Evolutionary conservation across 306 rosid genomes (phyloP).

Genomic region (Amphicarpaea edgeworthii): DNA sequence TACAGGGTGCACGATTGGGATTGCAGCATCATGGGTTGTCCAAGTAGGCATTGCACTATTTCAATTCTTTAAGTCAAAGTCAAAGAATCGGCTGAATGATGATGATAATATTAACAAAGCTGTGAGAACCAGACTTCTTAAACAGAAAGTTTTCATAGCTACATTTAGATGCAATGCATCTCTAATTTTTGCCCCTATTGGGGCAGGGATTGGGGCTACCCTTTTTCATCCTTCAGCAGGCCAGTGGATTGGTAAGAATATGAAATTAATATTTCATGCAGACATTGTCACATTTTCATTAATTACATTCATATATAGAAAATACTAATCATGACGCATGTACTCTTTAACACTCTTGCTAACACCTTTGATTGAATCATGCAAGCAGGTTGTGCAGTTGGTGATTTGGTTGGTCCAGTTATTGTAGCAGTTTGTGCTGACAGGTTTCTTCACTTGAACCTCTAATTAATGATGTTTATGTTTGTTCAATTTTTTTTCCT

Average conservation of each 20-base stretch:
- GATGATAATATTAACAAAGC: conserved; percentile 31
- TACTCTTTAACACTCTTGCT: background rate
- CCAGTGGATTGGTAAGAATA: conserved; percentile 82
- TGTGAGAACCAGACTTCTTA: conserved; percentile 52
- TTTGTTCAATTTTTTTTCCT: conserved; percentile 37
- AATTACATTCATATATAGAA: background rate
- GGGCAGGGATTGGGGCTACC: conserved; percentile 82
- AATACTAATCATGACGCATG: too few species aligned
- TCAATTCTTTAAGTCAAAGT: conserved; percentile 44
- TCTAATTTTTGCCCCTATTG: conserved; percentile 78
- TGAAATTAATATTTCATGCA: background rate
- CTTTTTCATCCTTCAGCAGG: conserved; percentile 72
- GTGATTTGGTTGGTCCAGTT: conserved; percentile 86
- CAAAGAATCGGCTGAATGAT: conserved; percentile 56
- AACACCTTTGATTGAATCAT: too few species aligned
- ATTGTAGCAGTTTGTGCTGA: conserved; percentile 58
- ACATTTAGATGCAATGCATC: conserved; percentile 73
- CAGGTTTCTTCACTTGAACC: conserved; percentile 49
- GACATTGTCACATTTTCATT: background rate
- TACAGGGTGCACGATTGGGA: conserved; percentile 74
- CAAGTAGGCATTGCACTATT: conserved; percentile 74
- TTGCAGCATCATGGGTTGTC: conserved; percentile 86
- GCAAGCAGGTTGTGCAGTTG: conserved; percentile 80
- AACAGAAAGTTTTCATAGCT: conserved; percentile 57
- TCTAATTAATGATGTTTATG: conserved; percentile 48